Percentiles rank a stretch among this genome's conserved stretches.
Conservation (phyloP, 176 grass and related monocot genomes). For the Zizania latifolia region DNA sequence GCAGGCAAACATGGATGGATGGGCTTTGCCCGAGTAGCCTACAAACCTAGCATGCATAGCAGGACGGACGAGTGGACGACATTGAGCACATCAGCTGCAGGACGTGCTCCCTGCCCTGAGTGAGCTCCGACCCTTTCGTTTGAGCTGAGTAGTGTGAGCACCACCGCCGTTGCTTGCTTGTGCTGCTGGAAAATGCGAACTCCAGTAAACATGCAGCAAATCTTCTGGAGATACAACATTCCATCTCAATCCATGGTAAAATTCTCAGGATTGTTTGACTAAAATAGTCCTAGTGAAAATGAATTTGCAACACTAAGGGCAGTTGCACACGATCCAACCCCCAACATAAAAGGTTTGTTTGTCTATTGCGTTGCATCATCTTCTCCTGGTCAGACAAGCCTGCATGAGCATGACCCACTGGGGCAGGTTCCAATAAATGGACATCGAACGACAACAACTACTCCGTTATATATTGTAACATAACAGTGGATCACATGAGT, state of each 20-base stretch:
- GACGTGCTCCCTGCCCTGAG: not conserved
- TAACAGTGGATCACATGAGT: not conserved
- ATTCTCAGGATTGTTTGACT: not conserved
- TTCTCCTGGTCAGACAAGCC: not conserved
- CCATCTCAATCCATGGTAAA: not conserved
- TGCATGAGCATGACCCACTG: not conserved
- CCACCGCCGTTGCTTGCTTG: not conserved
- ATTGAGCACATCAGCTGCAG: not conserved
- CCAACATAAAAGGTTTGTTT: not conserved
- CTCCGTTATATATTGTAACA: not conserved
- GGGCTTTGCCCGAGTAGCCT: not conserved
- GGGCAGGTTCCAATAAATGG: not conserved
- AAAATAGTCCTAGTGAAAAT: not conserved
- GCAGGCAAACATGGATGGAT: not conserved
- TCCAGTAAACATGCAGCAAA: no score
- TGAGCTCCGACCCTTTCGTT: not conserved
- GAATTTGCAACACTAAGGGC: not conserved
- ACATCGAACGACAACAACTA: not conserved
- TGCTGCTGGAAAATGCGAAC: not conserved
- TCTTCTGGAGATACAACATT: no score
- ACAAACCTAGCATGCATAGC: not conserved
- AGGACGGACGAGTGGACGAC: not conserved
- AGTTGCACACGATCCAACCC: not conserved
- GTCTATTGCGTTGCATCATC: not conserved
- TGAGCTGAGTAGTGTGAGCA: not conserved